phyloP scores from a whole-genome alignment of 2,329 filamentous ascomycete genomes.

The Fusarium keratoplasticum region DNA sequence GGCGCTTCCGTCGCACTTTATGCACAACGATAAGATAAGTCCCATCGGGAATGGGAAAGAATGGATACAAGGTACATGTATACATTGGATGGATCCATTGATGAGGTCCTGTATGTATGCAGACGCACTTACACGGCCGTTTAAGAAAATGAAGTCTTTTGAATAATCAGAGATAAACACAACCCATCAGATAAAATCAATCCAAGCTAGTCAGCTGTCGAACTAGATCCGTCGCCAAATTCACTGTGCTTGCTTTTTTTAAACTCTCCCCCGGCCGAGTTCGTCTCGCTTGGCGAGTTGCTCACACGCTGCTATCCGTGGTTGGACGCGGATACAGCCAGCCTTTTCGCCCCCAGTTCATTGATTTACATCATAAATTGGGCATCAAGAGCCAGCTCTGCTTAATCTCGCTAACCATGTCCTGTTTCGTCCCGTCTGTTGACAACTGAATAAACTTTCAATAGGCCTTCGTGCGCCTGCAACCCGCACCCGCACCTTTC shows the following conservation, averaged over 20 bases:
- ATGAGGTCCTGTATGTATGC: background rate
- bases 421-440: background rate
- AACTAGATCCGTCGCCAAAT: background rate
- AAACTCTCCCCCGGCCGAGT: conserved; percentile 12
- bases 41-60: background rate
- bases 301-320: conserved; percentile 12
- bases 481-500: background rate
- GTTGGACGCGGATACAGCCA: conserved; percentile 7
- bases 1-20: background rate
- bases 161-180: background rate
- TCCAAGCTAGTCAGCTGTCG: background rate
- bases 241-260: conserved; percentile 2
- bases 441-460: background rate
- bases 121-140: background rate
- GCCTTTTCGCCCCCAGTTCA: conserved; percentile 24
- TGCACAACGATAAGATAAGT: background rate
- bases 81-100: background rate
- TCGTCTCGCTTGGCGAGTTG: conserved; percentile 16
- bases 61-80: background rate
- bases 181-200: background rate
- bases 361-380: conserved; percentile 35
- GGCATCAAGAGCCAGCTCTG: conserved; percentile 5
- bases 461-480: background rate
- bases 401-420: conserved; percentile 12
- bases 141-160: background rate